These are phyloP conservation scores for Pythium rhizo-oryzae DNA, from an alignment of 352 stramenopile genomes.

Conservation along the genomic window DNA sequence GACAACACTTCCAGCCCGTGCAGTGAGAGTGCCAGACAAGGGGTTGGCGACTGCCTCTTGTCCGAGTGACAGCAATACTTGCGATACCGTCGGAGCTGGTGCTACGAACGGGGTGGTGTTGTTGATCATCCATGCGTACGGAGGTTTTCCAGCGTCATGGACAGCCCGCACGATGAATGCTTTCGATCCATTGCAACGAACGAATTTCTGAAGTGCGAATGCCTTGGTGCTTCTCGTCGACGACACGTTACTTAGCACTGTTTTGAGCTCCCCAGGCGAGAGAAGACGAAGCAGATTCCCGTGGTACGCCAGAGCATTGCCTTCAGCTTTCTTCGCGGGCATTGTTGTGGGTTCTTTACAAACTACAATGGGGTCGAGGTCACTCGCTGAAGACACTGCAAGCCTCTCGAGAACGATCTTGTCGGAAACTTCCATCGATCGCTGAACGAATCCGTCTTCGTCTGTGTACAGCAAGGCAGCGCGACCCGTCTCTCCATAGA, in stretches of 20 bases:
- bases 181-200: conserved; percentile 74
- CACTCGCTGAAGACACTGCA: conserved; percentile 16
- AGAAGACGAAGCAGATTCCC: conserved; percentile 74
- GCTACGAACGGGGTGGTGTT: conserved; percentile 60
- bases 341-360: conserved; percentile 68
- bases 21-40: background rate
- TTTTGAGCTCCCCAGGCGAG: conserved; percentile 64
- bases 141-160: conserved; percentile 60
- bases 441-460: conserved; percentile 66
- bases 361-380: conserved; percentile 58
- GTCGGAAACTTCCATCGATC: conserved; percentile 65
- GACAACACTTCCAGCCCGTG: conserved; percentile 8
- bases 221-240: conserved; percentile 50
- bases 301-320: conserved; percentile 37
- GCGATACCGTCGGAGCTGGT: conserved; percentile 29
- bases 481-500: conserved; percentile 76
- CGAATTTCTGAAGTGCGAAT: conserved; percentile 74
- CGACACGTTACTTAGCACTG: conserved; percentile 63
- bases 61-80: conserved; percentile 28
- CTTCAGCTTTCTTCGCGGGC: conserved; percentile 19
- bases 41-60: conserved; percentile 1
- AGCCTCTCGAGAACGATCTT: conserved; percentile 78
- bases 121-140: conserved; percentile 82
- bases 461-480: conserved; percentile 77
- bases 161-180: conserved; percentile 71